Conservation (phyloP, 345 rosid genomes). For the Litchi chinensis region DNA sequence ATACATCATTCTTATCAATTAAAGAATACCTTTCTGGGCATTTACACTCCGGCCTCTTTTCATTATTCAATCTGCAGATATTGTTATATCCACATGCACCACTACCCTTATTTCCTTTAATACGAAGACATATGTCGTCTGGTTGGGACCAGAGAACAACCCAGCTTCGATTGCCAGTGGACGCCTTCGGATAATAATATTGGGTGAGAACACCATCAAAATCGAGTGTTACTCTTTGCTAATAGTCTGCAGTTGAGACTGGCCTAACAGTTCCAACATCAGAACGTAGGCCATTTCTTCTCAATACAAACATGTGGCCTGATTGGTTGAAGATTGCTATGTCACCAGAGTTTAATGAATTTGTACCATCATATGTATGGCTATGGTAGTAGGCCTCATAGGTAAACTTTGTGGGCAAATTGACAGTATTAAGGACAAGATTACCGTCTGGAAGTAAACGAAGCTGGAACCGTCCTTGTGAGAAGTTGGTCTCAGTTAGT, state of each 20-base stretch:
- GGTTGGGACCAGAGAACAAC: slow-evolving; percentile 16
- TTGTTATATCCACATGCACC: slow-evolving; percentile 42
- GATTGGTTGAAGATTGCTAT: slow-evolving; percentile 18
- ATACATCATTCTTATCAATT: slow-evolving; percentile 14
- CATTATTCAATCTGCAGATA: slow-evolving; percentile 23
- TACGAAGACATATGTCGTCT: slow-evolving; percentile 23
- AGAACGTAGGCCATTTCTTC: background rate
- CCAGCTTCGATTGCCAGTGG: slow-evolving; percentile 14
- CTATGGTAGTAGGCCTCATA: slow-evolving; percentile 6
- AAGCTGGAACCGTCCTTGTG: slow-evolving; percentile 32
- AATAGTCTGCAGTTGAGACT: background rate
- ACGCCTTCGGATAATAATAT: slow-evolving; percentile 28
- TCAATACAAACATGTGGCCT: slow-evolving; percentile 15
- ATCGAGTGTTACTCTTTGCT: slow-evolving; percentile 34
- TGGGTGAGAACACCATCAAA: slow-evolving; percentile 39
- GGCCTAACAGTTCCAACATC: background rate
- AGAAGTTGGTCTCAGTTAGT: slow-evolving; percentile 18
- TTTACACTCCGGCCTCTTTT: slow-evolving; percentile 20
- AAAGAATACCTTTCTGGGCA: slow-evolving; percentile 34
- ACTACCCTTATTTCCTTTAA: background rate
- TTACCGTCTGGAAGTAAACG: background rate
- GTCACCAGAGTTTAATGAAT: slow-evolving; percentile 1
- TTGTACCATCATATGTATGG: background rate
- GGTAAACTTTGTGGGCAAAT: background rate
- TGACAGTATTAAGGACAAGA: slow-evolving; percentile 16